Percentiles rank a stretch among this genome's conserved stretches.
Conservation (phyloP, 306 rosid genomes). For the Sicyos edulis region DNA sequence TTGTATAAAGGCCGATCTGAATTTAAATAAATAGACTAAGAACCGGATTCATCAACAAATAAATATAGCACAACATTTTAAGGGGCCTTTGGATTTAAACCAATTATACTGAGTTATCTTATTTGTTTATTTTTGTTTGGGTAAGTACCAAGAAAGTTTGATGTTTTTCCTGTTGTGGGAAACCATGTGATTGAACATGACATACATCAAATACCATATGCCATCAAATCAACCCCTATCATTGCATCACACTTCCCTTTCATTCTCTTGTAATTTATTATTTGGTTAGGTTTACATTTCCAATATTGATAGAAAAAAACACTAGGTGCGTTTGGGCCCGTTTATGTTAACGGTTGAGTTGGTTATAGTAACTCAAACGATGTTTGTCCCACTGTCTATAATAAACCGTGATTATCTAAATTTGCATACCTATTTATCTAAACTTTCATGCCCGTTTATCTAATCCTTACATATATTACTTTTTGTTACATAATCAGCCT, state of each 20-base stretch:
- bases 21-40: too few species aligned
- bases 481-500: too few species aligned
- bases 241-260: conserved; percentile 29
- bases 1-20: too few species aligned
- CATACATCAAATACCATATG: conserved; percentile 23
- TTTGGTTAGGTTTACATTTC: not conserved
- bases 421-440: too few species aligned
- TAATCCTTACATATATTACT: too few species aligned
- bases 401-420: too few species aligned
- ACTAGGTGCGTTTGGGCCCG: not conserved
- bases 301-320: not conserved
- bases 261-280: conserved; percentile 13
- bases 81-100: not conserved
- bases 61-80: not conserved
- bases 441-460: too few species aligned
- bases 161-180: conserved; percentile 26
- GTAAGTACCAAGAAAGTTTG: conserved; percentile 22
- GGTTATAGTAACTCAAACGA: too few species aligned
- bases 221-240: conserved; percentile 25
- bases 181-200: conserved; percentile 40
- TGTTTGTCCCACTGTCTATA: too few species aligned
- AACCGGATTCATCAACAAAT: too few species aligned
- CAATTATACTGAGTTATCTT: not conserved
- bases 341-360: too few species aligned
- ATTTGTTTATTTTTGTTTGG: conserved; percentile 1